Base-by-base conservation (phyloP, 2,329 filamentous ascomycete genomes). In the Penicillium sp. region DNA sequence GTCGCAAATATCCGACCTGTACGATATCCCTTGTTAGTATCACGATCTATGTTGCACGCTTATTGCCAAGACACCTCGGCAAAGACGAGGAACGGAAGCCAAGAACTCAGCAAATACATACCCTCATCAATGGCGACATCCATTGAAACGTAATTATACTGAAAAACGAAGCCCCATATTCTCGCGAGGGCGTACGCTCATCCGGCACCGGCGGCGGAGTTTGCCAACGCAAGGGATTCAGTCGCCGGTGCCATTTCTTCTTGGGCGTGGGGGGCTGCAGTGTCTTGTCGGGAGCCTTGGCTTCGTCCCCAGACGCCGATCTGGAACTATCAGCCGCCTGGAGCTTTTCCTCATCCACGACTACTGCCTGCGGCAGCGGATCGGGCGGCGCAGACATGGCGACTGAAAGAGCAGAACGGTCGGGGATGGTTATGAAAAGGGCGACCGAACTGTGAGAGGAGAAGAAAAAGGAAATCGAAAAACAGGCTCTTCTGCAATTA, bases 71-170 rank as follows among this genome's bases (percentile, higher is more conserved):
- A 19, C 16, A 31, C 37, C 50, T 52, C 50, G 24, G 50, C 50
- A 33, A 27, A 31, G 31, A 31, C 31, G 2, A 31, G 9, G 7
- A 10, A 31, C 31, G 31, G 31, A 31, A 31, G 31, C 31, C 19
- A 22, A 13, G 18, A 11, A n/a, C 6, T 31, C n/a, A n/a, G 9
- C 18, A 14, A 35, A 31, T 24, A 52, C 50, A 19, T 75, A 89
- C 88, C 63, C 78, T 82, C 93, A 98, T 98, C 56, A 98, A 72
- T 1, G 91, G 88, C 0, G 87, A 87, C 83, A 97, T 94, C 94
- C 94, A 98, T 73, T 92, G 86, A 71, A 96, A 98, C 4, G 89
- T 89, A 22, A 96, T 73, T 57, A 82, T 73, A 77, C 91, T 96
- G 63, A 95, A 83, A 69, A 92, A 88, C 2, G 84, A 79, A 5